Evolutionary conservation across 257 asterid genomes (phyloP).

Genomic region (Salvia miltiorrhiza): DNA sequence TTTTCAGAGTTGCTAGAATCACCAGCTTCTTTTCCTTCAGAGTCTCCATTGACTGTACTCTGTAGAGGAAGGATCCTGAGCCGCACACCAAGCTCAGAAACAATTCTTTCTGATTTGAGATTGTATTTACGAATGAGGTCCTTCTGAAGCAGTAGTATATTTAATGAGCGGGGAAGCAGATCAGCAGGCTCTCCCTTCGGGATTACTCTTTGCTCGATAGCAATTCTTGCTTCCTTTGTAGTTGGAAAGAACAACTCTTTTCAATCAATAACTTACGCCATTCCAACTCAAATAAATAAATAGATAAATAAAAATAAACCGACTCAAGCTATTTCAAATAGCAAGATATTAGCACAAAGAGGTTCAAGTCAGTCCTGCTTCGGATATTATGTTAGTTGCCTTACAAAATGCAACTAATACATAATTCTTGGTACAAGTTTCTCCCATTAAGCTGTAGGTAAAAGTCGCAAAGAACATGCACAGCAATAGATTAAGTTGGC

Average conservation of each 20-base stretch:
- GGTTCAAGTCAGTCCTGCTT: background rate
- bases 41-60: slow-evolving; percentile 36
- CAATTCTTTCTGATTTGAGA: slow-evolving; percentile 72
- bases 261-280: background rate
- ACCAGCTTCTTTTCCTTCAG: slow-evolving; percentile 32
- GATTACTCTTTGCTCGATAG: slow-evolving; percentile 77
- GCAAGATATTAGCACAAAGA: background rate
- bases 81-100: slow-evolving; percentile 50
- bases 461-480: background rate
- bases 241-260: slow-evolving; percentile 11
- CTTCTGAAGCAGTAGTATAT: slow-evolving; percentile 72
- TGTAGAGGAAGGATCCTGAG: slow-evolving; percentile 68
- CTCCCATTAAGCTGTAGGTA: background rate
- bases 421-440: background rate
- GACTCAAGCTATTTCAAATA: background rate
- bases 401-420: background rate
- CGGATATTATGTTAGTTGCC: background rate
- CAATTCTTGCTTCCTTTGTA: slow-evolving; percentile 81
- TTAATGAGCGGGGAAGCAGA: slow-evolving; percentile 76
- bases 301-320: background rate
- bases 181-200: slow-evolving; percentile 81
- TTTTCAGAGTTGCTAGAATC: slow-evolving; percentile 32
- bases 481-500: background rate
- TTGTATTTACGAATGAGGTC: slow-evolving; percentile 81
- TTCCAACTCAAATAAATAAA: background rate